Percentiles rank a stretch among this genome's conserved stretches.
These are phyloP conservation scores for Cyphellophora europaea DNA, from an alignment of 2,329 filamentous ascomycete genomes.

Conservation along the genomic window DNA sequence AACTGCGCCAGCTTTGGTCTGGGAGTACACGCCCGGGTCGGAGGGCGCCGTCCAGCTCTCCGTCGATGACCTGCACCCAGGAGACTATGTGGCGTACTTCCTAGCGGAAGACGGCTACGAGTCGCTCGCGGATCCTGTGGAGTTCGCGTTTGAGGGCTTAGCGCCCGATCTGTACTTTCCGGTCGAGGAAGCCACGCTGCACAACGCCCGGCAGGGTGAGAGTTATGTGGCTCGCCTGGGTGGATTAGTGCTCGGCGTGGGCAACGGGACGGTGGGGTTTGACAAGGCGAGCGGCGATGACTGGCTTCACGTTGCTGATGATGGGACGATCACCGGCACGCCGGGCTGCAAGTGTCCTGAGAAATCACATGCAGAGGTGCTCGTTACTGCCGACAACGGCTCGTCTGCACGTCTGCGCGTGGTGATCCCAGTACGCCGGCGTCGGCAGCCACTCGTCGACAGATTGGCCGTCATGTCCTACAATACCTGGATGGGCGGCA, in stretches of 20 bases:
- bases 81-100: neutral
- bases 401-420: neutral
- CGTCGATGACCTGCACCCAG: neutral
- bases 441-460: neutral
- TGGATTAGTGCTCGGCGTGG: neutral
- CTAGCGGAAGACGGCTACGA: neutral
- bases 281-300: neutral
- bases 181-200: neutral
- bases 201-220: neutral
- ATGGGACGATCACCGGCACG: neutral
- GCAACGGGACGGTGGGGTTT: neutral
- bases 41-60: neutral
- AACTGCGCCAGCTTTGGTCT: neutral
- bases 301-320: neutral
- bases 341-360: too few relatives aligned
- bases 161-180: neutral
- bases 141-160: neutral
- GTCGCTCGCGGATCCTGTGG: neutral
- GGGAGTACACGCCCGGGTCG: neutral
- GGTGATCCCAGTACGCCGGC: neutral
- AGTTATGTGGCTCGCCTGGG: neutral
- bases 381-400: neutral
- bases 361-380: neutral
- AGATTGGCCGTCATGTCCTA: neutral
- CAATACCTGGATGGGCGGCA: neutral